Conservation (phyloP, 2,329 filamentous ascomycete species). For the Davidsoniella eucalypti region DNA sequence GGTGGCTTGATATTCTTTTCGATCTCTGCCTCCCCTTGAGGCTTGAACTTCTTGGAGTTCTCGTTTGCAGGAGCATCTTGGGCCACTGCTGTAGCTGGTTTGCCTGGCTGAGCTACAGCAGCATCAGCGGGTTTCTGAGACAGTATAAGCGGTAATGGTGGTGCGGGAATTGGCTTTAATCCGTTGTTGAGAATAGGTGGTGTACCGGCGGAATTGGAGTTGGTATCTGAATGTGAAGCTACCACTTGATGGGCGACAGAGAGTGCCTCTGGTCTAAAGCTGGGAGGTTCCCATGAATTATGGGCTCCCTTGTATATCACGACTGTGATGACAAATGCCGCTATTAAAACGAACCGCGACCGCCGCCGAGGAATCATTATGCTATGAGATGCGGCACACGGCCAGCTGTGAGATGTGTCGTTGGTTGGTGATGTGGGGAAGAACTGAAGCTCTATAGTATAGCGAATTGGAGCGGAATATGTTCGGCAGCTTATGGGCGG, state of each 20-base stretch:
- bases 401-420: too few relatives aligned
- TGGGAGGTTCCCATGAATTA: slow-evolving; percentile 19
- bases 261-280: slow-evolving; percentile 3
- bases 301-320: slow-evolving; percentile 33
- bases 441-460: too few relatives aligned
- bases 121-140: background rate
- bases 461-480: too few relatives aligned
- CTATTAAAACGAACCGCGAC: slow-evolving; percentile 43
- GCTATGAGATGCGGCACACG: background rate
- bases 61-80: background rate
- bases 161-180: slow-evolving; percentile 3
- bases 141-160: background rate
- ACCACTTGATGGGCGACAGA: slow-evolving; percentile 1
- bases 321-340: slow-evolving; percentile 37
- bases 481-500: too few relatives aligned
- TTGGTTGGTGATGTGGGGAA: too few relatives aligned
- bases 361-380: slow-evolving; percentile 33
- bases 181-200: background rate
- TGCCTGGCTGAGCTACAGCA: background rate
- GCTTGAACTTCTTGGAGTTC: background rate
- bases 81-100: background rate
- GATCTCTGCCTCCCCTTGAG: too few relatives aligned
- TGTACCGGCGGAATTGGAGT: background rate
- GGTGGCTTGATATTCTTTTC: too few relatives aligned
- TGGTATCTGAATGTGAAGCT: background rate